Percentiles rank a stretch among this genome's conserved stretches.
These are phyloP conservation scores for Cryptococcus sp. DNA, from an alignment of 1,284 basidiomycete genomes.

Conservation along the genomic window DNA sequence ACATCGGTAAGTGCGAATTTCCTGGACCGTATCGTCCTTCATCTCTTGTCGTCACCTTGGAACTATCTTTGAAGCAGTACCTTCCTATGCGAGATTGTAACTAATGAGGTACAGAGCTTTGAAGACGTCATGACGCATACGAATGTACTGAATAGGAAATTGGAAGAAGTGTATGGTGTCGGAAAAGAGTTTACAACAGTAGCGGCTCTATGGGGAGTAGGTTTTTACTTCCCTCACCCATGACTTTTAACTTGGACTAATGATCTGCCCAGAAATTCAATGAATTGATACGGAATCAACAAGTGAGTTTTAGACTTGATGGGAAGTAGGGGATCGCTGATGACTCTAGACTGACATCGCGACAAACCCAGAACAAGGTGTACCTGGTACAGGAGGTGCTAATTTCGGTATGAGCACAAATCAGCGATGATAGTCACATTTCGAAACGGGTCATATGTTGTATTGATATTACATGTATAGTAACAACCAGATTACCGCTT, in stretches of 20 bases:
- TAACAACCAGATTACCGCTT: not conserved
- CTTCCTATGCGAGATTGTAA: not conserved
- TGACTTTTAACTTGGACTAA: not conserved
- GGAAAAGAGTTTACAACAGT: conserved; percentile 90
- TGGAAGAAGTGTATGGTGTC: conserved; percentile 87
- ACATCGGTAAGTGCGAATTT: conserved; percentile 32
- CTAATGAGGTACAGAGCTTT: conserved; percentile 61
- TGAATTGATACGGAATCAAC: conserved; percentile 37
- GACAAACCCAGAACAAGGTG: conserved; percentile 30
- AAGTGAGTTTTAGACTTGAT: conserved; percentile 17
- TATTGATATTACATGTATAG: not conserved
- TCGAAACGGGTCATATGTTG: not conserved
- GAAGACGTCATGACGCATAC: conserved; percentile 79
- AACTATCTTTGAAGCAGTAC: too few relatives aligned
- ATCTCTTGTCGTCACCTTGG: not conserved
- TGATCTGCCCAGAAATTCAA: conserved; percentile 29
- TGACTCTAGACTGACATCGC: conserved; percentile 19
- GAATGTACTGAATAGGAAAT: conserved; percentile 83
- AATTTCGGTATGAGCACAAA: conserved; percentile 30
- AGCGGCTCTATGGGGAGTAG: conserved; percentile 69
- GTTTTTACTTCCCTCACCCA: conserved; percentile 6
- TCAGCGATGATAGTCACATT: not conserved
- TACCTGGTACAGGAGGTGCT: conserved; percentile 40
- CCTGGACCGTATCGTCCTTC: not conserved
- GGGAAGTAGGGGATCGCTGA: not conserved